Percentiles rank a stretch among this genome's conserved stretches.
Conservation (phyloP, 2,329 filamentous ascomycete species). For the Ceratocystis smalleyi region DNA sequence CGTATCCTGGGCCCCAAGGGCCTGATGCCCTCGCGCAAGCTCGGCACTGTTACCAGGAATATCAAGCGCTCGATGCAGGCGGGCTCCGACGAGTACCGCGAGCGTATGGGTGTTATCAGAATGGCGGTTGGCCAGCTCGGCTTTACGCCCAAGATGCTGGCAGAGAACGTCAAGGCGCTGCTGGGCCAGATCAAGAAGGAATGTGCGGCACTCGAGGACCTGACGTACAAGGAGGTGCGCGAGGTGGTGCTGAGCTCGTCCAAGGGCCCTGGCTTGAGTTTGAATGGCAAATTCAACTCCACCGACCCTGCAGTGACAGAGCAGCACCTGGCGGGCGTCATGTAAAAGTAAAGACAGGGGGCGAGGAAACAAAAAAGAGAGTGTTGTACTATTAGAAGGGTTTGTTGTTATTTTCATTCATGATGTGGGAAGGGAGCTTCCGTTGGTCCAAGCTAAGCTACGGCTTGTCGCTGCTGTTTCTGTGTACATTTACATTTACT, state of each 20-base stretch:
- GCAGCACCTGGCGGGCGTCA: slow-evolving; percentile 37
- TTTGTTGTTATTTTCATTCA: background rate
- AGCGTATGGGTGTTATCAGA: slow-evolving; percentile 67
- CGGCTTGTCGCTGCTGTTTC: background rate
- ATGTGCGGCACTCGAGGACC: slow-evolving; percentile 50
- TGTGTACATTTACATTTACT: background rate
- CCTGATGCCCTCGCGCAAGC: slow-evolving; percentile 81
- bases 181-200: slow-evolving; percentile 66
- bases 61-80: slow-evolving; percentile 58
- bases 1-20: slow-evolving; percentile 74
- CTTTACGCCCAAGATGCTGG: slow-evolving; percentile 75
- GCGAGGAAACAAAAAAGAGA: slow-evolving; percentile 9
- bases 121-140: slow-evolving; percentile 83
- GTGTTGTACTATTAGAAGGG: slow-evolving; percentile 4
- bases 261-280: slow-evolving; percentile 67
- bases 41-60: slow-evolving; percentile 75
- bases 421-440: slow-evolving; percentile 7
- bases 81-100: slow-evolving; percentile 74
- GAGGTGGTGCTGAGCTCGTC: slow-evolving; percentile 74
- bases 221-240: slow-evolving; percentile 31
- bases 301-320: slow-evolving; percentile 41
- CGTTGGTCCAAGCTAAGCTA: background rate
- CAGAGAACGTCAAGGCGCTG: slow-evolving; percentile 66
- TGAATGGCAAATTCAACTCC: slow-evolving; percentile 64
- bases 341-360: slow-evolving; percentile 27